Conservation (phyloP, 1,284 basidiomycete genomes). For the Ustilago xerochloae region DNA sequence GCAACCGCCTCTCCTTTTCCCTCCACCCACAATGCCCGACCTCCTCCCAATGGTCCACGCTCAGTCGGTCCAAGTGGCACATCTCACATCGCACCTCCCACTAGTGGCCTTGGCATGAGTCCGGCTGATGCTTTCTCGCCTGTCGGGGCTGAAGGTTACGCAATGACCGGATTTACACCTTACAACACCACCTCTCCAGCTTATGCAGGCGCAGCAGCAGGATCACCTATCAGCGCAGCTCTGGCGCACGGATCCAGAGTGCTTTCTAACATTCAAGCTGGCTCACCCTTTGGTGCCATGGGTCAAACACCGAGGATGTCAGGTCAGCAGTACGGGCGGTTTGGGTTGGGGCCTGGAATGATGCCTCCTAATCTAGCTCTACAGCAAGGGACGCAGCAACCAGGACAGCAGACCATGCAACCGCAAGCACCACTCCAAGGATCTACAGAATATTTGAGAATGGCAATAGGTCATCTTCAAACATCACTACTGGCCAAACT, state of each 20-base stretch:
- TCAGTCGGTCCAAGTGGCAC: conserved; percentile 25
- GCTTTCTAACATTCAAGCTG: conserved; percentile 27
- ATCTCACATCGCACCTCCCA: background rate
- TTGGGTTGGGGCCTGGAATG: too few species aligned
- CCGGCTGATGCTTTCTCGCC: conserved; percentile 31
- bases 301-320: conserved; percentile 5
- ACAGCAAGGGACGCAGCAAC: background rate
- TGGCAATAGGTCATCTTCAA: conserved; percentile 18
- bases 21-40: background rate
- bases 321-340: background rate
- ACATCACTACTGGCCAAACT: conserved; percentile 20
- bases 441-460: conserved; percentile 15
- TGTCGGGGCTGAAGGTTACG: conserved; percentile 1
- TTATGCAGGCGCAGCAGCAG: conserved; percentile 10
- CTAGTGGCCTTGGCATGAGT: conserved; percentile 24
- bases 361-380: background rate
- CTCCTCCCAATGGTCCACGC: conserved; percentile 13
- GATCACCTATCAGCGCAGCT: conserved; percentile 28
- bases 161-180: conserved; percentile 19
- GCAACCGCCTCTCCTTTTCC: conserved; percentile 33
- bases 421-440: conserved; percentile 17
- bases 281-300: conserved; percentile 5
- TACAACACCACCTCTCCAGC: conserved; percentile 43
- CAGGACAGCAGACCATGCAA: background rate
- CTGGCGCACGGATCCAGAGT: conserved; percentile 27